Base-by-base conservation (phyloP, 192 early-diverging fungal genomes). In the Rhizophlyctis rosea region DNA sequence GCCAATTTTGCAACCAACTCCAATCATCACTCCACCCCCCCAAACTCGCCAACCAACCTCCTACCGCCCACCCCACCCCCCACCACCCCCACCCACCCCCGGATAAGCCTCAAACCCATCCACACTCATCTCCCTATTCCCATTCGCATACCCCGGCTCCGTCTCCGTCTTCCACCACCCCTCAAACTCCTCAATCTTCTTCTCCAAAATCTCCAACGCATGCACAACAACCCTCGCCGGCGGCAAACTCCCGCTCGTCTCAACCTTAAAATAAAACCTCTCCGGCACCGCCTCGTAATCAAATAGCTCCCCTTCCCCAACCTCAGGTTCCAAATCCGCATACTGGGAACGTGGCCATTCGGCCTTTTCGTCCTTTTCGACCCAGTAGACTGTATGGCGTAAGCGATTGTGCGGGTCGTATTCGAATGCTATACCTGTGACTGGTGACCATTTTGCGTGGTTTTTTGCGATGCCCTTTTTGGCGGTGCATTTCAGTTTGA, bases 381-480 rank as follows among this genome's bases (percentile, higher is more conserved):
- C 82, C 96, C 96, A 98, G 68, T 93, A 96, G 25, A 85, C 81
- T 27, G 94, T 88, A 57, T 98, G 94, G 36, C 90, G 73, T 48
- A 98, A 67, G 57, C 85, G 88, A 78, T 98, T 98, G 75, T 96
- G 87, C 49, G 96, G 96, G 63, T 98, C 96, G 59, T 98, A 98
- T 57, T 98, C 96, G 69, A 98, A 97, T 3, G 86, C 82, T 13
- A 96, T 83, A 5, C 89, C 94, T 57, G 86, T 80, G 52, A 89
- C 88, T 34, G 96, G 94, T 50, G 86, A 87, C 96, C 96, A 98
- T 65, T 98, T 98, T 27, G 96, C 92, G 68, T 97, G 94, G 63
- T 97, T 94, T 73, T 98, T 98, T 29, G 90, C 92, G 25, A 92
- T 94, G 13, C 96, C 96, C 80, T 97, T 98, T 64, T 95, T 95